Evolutionary conservation across 2,329 filamentous ascomycete genomes (phyloP), one percentile per base, ranked within the genome.

Genomic region (Fusarium guadeloupense): DNA sequence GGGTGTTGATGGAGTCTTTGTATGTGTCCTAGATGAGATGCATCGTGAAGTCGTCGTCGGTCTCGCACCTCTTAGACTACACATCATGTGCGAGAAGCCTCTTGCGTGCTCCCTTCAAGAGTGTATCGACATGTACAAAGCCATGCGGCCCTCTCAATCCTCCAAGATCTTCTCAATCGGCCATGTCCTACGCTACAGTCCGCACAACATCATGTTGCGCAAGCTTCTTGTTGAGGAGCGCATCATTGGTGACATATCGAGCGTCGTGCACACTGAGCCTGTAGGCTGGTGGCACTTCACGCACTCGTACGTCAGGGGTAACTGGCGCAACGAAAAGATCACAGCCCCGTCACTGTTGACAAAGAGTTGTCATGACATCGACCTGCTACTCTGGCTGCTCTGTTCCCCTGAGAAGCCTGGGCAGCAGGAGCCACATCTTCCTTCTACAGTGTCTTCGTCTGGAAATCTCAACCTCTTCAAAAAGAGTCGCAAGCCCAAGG

Each of bases 261-360:
- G 90, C 33, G 83, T 97, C 33, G 91, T 96, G 62, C 95, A 98
- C 75, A 95, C 92, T 0, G 95, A 98, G 74, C 95, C 95, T 0
- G 89, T 99, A 1, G 95, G 95, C 1, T 96, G 90, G 88, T 98
- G 93, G 92, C 95, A 98, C 74, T 98, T 96, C 73, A 83, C 90
- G 1, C 93, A 97, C 74, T 92, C 89, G 35, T 97, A 94, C 68
- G 94, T 98, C 30, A 85, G 91, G 39, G 95, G 95, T 14, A 97
- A 98, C 76, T 98, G 95, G 95, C 86, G 94, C 6, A 91, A 91
- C 61, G 87, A 92, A 64, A 89, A 86, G 1, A 89, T 80, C 6
- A 88, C 84, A n/a, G 93, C 85, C 20, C 94, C 89, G 7, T 94
- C 91, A 1, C 81, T 99, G 2, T 82, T 99, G 25, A 97, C 94